These are phyloP conservation scores for Plasmodium cynomolgi DNA, from an alignment of 169 alveolate species.

Conservation along the genomic window DNA sequence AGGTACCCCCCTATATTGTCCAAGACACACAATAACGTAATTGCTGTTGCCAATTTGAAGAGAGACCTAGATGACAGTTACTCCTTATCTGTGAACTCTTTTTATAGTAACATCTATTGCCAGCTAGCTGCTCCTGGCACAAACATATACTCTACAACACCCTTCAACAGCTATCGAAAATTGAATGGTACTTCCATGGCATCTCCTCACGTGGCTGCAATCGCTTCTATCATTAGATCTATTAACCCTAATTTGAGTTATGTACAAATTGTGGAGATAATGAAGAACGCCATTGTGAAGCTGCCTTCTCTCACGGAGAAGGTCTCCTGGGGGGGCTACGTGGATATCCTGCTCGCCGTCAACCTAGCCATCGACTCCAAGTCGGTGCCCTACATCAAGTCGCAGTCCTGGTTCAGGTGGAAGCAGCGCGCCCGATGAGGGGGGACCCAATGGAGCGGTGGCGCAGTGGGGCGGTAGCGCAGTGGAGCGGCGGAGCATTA, in stretches of 20 bases:
- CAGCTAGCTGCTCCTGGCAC: constrained; percentile 82
- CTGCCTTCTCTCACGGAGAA: constrained; percentile 1
- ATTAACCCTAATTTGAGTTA: constrained; percentile 50
- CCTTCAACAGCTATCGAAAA: constrained; percentile 64
- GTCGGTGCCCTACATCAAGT: background rate
- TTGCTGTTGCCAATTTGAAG: constrained; percentile 54
- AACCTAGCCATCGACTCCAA: constrained; percentile 11
- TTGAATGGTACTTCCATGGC: constrained; percentile 84
- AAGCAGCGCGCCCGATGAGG: constrained; percentile 21
- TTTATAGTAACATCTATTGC: constrained; percentile 63
- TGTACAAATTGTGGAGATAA: constrained; percentile 9
- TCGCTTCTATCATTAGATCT: constrained; percentile 49
- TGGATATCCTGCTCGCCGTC: constrained; percentile 24
- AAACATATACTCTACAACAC: constrained; percentile 78
- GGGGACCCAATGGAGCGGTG: background rate
- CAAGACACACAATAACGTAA: constrained; percentile 3
- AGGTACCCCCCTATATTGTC: constrained; percentile 52
- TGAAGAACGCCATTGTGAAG: constrained; percentile 8
- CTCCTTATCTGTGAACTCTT: constrained; percentile 45
- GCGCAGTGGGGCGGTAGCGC: background rate
- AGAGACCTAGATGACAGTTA: background rate
- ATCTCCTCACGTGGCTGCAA: constrained; percentile 82
- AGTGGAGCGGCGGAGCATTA: too few relatives aligned
- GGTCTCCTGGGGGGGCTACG: constrained; percentile 65
- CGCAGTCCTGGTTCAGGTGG: constrained; percentile 9